Evolutionary conservation across 2,329 filamentous ascomycete genomes (phyloP), one percentile per base, ranked within the genome.

Genomic region (Aschersonia sp.): DNA sequence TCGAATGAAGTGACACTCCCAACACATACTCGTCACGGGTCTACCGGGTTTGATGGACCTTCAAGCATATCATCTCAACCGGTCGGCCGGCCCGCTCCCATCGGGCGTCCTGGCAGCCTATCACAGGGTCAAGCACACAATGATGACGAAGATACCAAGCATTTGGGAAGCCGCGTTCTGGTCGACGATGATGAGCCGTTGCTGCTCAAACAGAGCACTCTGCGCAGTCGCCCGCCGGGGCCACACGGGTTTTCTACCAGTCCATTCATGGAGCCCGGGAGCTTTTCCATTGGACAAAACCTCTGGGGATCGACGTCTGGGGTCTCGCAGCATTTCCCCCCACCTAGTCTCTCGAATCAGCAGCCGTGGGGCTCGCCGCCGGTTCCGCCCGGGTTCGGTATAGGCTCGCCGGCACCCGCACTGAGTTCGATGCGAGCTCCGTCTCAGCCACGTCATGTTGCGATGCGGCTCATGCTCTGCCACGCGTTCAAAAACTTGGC

Each of bases 151-250:
- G 78, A 86, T 47, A 83, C 81, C 52, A 78, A 83, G 51, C 88
- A 92, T 56, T 73, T 98, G 30, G 92, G 92, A 10, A 97, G 90
- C 63, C 89, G 87, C 56, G 92, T 89, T 10, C 71, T 98, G 10
- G 71, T 97, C 44, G 83, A 83, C 51, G 88, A 94, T 58, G 86
- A 71, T 65, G 83, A 70, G 60, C 75, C 65, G 52, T 68, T 70
- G 35, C 61, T 63, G 5, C 47, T 54, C 22, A 63, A 65, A 9
- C 48, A 60, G 30, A 58, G 58, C 44, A 48, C 54, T 56, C 44
- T 68, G 55, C 62, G 72, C 46, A 76, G 71, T 44, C 73, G 73
- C 35, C 71, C 72, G 4, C 76, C 75, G 5, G 75, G 72, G 9
- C 65, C 67, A 35, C 65, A 66, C 31, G 58, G 59, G 9, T 77